These are phyloP conservation scores for Pyrenula aspistea DNA, from an alignment of 495 filamentous ascomycete species.

Conservation along the genomic window DNA sequence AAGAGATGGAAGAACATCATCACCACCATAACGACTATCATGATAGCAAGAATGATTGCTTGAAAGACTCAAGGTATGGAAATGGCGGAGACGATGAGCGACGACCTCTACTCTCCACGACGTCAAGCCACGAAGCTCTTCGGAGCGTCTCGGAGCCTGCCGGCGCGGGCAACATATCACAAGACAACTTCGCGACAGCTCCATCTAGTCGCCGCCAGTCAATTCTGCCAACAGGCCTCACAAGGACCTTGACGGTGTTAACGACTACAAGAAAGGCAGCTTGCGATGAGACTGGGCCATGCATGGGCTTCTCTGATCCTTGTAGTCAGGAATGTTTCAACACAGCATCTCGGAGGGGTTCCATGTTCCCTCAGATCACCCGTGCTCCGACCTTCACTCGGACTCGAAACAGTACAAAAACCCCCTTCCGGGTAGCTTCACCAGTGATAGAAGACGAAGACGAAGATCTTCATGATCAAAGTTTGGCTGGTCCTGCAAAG, in stretches of 20 bases:
- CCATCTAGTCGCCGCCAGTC: conserved; percentile 19
- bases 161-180: background rate
- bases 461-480: background rate
- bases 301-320: conserved; percentile 73
- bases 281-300: conserved; percentile 66
- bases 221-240: conserved; percentile 7
- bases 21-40: conserved; percentile 10
- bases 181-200: background rate
- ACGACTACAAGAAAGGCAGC: conserved; percentile 29
- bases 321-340: conserved; percentile 77
- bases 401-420: background rate
- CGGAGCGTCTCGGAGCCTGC: background rate
- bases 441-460: background rate
- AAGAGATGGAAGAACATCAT: conserved; percentile 12
- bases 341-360: conserved; percentile 2
- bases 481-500: background rate
- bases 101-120: conserved; percentile 30
- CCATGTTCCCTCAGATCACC: background rate
- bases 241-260: background rate
- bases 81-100: conserved; percentile 21
- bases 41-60: conserved; percentile 6
- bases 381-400: background rate
- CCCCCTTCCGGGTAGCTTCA: background rate
- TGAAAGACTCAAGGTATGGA: conserved; percentile 3
- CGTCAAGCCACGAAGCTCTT: background rate